These are phyloP conservation scores for Hemileia vastatrix DNA, from an alignment of 1,284 basidiomycete species.

Conservation along the genomic window DNA sequence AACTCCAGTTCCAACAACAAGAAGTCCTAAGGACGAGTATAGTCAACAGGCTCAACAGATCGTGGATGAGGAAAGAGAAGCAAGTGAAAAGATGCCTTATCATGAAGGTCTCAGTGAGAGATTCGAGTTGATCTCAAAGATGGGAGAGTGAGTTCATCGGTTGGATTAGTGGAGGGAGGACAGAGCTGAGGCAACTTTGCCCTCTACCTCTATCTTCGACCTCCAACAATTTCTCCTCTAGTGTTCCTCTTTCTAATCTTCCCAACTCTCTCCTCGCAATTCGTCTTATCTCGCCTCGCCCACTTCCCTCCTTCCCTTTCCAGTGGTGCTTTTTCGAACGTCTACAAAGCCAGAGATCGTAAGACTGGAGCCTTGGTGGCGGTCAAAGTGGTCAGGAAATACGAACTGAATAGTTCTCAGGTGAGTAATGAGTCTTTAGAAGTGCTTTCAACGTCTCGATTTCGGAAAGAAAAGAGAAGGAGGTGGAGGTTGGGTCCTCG, in stretches of 20 bases:
- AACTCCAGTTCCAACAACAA: no score
- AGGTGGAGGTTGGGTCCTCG: no score
- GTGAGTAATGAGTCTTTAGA: conserved; percentile 52
- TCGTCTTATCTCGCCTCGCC: no score
- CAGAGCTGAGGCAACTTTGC: conserved; percentile 30
- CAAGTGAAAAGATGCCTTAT: conserved; percentile 64
- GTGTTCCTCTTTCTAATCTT: conserved; percentile 18
- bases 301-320: conserved; percentile 14
- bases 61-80: conserved; percentile 64
- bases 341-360: conserved; percentile 82
- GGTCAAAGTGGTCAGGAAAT: conserved; percentile 78
- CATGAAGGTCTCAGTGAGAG: conserved; percentile 58
- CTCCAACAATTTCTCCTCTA: conserved; percentile 25
- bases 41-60: no score
- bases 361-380: conserved; percentile 72
- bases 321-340: conserved; percentile 94
- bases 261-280: no score
- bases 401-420: conserved; percentile 85
- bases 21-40: no score
- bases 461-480: no score
- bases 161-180: background rate
- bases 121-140: conserved; percentile 72
- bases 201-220: conserved; percentile 25
- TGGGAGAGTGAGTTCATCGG: conserved; percentile 69
- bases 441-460: background rate